Conservation (phyloP, 2,329 filamentous ascomycete genomes). For the Fusarium buxicola region DNA sequence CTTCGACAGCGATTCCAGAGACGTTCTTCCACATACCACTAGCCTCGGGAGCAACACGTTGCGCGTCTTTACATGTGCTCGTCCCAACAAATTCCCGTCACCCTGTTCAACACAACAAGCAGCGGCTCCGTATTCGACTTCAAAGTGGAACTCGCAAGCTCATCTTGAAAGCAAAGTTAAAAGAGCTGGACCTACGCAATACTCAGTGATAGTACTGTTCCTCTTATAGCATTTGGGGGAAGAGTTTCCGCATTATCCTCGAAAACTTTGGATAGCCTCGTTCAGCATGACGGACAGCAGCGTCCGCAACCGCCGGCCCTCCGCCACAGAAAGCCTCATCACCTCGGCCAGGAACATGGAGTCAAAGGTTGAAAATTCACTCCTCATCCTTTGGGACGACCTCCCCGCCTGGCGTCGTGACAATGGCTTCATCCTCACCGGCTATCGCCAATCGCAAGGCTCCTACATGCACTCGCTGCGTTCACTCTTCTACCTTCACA, state of each 20-base stretch:
- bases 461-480: constrained; percentile 60
- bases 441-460: constrained; percentile 64
- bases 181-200: neutral
- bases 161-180: constrained; percentile 25
- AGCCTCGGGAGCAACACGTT: constrained; percentile 44
- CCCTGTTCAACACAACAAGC: constrained; percentile 36
- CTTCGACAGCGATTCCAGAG: constrained; percentile 32
- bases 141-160: constrained; percentile 30
- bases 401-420: constrained; percentile 70
- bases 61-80: constrained; percentile 45
- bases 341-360: constrained; percentile 49
- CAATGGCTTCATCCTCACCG: constrained; percentile 66
- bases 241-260: neutral
- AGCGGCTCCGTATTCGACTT: constrained; percentile 23
- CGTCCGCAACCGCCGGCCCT: constrained; percentile 46
- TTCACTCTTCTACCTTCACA: constrained; percentile 67
- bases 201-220: neutral
- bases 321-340: constrained; percentile 47
- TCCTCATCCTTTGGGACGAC: constrained; percentile 68
- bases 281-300: constrained; percentile 36
- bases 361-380: constrained; percentile 53
- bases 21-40: constrained; percentile 11
- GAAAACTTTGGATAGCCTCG: constrained; percentile 21
- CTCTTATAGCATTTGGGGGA: neutral
- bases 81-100: constrained; percentile 47